Conservation (phyloP, 2,329 filamentous ascomycete genomes). For the Aspergillus texensis region DNA sequence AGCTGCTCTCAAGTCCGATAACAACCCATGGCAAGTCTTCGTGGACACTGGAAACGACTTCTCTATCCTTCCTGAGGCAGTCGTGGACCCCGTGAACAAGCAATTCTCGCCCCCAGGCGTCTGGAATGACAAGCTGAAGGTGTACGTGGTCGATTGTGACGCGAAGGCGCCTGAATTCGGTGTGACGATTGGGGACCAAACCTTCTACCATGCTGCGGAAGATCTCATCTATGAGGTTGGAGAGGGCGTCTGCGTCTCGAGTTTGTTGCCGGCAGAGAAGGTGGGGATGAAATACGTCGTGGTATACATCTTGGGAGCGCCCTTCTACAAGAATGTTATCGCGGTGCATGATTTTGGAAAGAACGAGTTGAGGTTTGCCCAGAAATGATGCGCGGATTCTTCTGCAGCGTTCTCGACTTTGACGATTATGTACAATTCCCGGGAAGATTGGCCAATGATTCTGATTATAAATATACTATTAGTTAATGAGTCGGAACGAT, state of each 20-base stretch:
- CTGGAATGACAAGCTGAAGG: constrained; percentile 30
- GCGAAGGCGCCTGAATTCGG: constrained; percentile 46
- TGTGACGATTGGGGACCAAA: constrained; percentile 41
- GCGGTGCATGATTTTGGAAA: constrained; percentile 55
- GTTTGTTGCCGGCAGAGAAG: constrained; percentile 29
- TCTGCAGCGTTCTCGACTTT: neutral
- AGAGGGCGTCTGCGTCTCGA: constrained; percentile 24
- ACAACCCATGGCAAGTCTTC: constrained; percentile 42
- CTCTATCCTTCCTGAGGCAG: constrained; percentile 42
- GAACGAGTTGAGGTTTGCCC: constrained; percentile 51
- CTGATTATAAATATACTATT: neutral
- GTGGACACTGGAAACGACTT: constrained; percentile 42
- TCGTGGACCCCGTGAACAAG: constrained; percentile 45
- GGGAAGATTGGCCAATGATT: neutral
- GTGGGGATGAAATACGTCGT: constrained; percentile 34
- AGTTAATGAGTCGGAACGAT: too few species aligned
- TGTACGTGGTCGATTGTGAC: constrained; percentile 48
- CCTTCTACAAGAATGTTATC: constrained; percentile 55
- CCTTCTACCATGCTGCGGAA: constrained; percentile 32
- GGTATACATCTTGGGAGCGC: constrained; percentile 48
- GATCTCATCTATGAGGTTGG: constrained; percentile 35
- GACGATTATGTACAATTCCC: neutral
- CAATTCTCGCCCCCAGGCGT: constrained; percentile 47
- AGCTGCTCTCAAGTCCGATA: constrained; percentile 22
- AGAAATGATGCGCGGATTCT: neutral